Conservation (phyloP, 345 rosid genomes). For the Euphorbia lathyris region DNA sequence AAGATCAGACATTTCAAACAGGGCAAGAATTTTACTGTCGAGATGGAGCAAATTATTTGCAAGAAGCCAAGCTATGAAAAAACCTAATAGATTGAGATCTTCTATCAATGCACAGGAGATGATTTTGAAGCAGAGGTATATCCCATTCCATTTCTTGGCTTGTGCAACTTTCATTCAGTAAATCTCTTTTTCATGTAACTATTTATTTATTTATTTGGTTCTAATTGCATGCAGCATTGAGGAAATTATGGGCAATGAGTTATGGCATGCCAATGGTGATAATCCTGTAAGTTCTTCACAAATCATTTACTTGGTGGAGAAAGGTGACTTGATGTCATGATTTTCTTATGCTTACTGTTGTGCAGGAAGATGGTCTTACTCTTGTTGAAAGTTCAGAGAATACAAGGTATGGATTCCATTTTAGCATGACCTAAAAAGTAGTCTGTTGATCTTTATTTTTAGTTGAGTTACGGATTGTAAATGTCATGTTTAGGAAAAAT, state of each 20-base stretch:
- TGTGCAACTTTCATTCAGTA: conserved; percentile 10
- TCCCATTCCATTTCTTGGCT: conserved; percentile 13
- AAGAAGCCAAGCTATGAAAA: conserved; percentile 64
- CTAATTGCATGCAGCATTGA: conserved; percentile 57
- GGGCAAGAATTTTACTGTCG: conserved; percentile 84
- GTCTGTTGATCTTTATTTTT: conserved; percentile 9
- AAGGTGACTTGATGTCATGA: background rate
- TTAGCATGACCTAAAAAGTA: conserved; percentile 4
- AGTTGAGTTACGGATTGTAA: conserved; percentile 13
- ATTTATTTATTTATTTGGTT: conserved; percentile 23
- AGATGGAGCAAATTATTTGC: conserved; percentile 92
- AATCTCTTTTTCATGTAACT: conserved; percentile 12
- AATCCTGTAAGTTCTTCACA: conserved; percentile 49
- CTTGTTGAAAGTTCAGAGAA: conserved; percentile 51
- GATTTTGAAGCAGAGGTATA: conserved; percentile 82
- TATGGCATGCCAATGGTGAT: conserved; percentile 44
- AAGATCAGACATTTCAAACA: conserved; percentile 99
- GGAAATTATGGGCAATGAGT: conserved; percentile 73
- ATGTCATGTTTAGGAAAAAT: conserved; percentile 52
- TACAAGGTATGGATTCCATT: conserved; percentile 44
- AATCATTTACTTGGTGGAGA: conserved; percentile 8
- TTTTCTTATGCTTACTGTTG: conserved; percentile 23
- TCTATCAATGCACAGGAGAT: conserved; percentile 57
- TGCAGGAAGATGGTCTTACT: conserved; percentile 61
- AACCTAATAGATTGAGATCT: conserved; percentile 59